Conservation (phyloP, 495 filamentous ascomycete genomes). For the Aspergillus avenaceus region DNA sequence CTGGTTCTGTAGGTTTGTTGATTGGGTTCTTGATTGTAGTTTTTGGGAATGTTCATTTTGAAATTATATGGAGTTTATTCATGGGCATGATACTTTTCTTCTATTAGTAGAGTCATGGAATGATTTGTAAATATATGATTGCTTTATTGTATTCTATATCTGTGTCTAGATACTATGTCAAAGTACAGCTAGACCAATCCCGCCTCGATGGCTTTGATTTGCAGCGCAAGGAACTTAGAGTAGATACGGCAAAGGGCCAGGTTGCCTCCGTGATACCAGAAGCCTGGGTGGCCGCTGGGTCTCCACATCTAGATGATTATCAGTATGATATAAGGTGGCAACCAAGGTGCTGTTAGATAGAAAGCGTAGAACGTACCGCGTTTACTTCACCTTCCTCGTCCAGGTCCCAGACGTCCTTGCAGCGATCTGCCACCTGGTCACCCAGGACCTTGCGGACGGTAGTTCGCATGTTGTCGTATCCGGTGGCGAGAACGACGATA, state of each 20-base stretch:
- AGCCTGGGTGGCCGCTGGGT: constrained; percentile 63
- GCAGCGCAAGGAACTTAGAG: constrained; percentile 66
- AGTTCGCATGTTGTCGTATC: constrained; percentile 75
- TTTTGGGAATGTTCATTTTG: too few relatives aligned
- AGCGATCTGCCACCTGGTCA: constrained; percentile 59
- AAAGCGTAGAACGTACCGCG: constrained; percentile 24
- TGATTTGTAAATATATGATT: too few relatives aligned
- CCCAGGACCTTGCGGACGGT: constrained; percentile 60
- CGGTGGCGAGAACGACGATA: constrained; percentile 77
- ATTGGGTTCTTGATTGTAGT: too few relatives aligned
- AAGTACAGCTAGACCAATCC: constrained; percentile 37
- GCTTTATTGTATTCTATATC: too few relatives aligned
- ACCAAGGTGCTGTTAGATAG: too few relatives aligned
- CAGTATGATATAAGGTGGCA: too few relatives aligned
- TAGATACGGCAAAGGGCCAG: constrained; percentile 68
- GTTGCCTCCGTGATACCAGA: constrained; percentile 82
- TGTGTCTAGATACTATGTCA: too few relatives aligned
- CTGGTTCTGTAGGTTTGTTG: too few relatives aligned
- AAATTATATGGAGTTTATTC: too few relatives aligned
- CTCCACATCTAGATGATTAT: constrained; percentile 57
- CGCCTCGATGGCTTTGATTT: constrained; percentile 66
- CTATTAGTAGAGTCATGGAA: too few relatives aligned
- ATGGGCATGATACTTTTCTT: too few relatives aligned
- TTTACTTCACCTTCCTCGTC: constrained; percentile 72
- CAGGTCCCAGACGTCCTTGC: constrained; percentile 74